A percentile compares a stretch with the other conserved stretches of the same genome.
These are phyloP conservation scores for Fraxinus albicans DNA, from an alignment of 305 asterid species.

Conservation along the genomic window DNA sequence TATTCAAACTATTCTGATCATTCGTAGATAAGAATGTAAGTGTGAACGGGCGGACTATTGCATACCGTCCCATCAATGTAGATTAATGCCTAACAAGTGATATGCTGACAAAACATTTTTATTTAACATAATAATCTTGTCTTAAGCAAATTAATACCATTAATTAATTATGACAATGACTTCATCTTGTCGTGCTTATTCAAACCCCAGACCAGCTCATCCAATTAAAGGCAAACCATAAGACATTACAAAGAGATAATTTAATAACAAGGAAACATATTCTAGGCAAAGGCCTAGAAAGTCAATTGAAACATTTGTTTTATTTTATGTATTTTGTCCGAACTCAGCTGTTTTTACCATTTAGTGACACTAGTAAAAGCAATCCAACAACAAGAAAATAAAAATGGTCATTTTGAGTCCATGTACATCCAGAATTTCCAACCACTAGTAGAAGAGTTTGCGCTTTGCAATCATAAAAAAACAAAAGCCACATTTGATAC, in stretches of 20 bases:
- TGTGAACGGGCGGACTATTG: constrained; percentile 2
- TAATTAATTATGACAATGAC: constrained; percentile 6
- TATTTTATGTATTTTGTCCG: constrained; percentile 1
- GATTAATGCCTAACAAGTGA: neutral
- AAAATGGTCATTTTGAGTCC: neutral
- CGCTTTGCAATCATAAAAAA: neutral
- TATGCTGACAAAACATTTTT: constrained; percentile 22
- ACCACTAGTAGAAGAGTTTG: neutral
- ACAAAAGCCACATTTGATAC: neutral
- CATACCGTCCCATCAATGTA: constrained; percentile 6
- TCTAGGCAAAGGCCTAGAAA: constrained; percentile 1
- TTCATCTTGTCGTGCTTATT: constrained; percentile 21
- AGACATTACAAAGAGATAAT: constrained; percentile 15
- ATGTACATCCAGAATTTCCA: constrained; percentile 3
- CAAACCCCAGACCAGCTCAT: neutral
- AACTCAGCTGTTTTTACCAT: constrained; percentile 14
- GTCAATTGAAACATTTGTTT: neutral
- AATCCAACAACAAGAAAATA: neutral
- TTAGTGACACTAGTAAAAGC: neutral
- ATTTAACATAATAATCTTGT: constrained; percentile 10
- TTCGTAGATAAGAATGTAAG: neutral
- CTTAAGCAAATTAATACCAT: neutral
- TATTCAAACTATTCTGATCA: neutral
- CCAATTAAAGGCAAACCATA: neutral
- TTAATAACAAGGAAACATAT: neutral